Conservation (phyloP, 108 stramenopile species). For the Nitzschia sp. region DNA sequence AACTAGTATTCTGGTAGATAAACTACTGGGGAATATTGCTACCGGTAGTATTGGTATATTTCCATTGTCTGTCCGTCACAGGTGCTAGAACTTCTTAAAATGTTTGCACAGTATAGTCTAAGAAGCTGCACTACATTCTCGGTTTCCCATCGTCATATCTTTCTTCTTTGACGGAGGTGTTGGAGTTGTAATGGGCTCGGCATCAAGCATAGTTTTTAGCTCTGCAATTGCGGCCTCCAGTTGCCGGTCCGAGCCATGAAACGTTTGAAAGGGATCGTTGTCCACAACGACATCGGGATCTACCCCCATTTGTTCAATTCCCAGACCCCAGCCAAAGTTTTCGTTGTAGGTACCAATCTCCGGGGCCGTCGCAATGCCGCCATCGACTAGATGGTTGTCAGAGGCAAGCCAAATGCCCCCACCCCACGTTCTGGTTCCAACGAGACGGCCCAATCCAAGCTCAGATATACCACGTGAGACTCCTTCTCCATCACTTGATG, state of each 20-base stretch:
- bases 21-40: too few relatives aligned
- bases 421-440: conserved; percentile 82
- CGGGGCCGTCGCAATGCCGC: conserved; percentile 69
- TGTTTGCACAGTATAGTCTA: too few relatives aligned
- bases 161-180: conserved; percentile 29
- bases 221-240: conserved; percentile 62
- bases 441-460: conserved; percentile 69
- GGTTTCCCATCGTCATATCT: conserved; percentile 44
- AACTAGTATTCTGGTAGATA: too few relatives aligned
- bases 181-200: conserved; percentile 55
- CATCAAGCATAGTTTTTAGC: conserved; percentile 53
- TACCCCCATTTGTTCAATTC: conserved; percentile 70
- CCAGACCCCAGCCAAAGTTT: conserved; percentile 65
- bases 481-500: conserved; percentile 74
- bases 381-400: conserved; percentile 73
- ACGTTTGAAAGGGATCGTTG: conserved; percentile 65
- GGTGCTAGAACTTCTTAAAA: too few relatives aligned
- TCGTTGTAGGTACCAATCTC: conserved; percentile 72
- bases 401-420: conserved; percentile 74
- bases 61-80: too few relatives aligned
- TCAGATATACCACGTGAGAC: conserved; percentile 70
- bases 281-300: conserved; percentile 73
- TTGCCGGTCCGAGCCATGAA: conserved; percentile 54
- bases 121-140: conserved; percentile 22
- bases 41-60: too few relatives aligned